phyloP scores from a whole-genome alignment of 2,329 filamentous ascomycete species.

The Elsinoe fawcettii region DNA sequence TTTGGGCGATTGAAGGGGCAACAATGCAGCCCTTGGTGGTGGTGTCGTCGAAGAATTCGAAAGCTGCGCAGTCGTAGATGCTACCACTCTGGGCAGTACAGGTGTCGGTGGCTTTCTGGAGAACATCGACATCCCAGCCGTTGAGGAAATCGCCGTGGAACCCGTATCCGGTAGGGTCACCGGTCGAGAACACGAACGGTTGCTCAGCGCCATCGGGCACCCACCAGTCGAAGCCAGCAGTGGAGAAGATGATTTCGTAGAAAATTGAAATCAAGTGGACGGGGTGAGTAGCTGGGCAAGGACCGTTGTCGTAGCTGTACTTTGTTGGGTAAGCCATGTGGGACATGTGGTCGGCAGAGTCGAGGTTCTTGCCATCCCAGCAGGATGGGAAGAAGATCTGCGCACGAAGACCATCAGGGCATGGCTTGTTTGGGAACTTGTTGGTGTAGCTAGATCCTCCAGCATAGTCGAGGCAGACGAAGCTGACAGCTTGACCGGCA shows the following conservation, averaged over 20 bases:
- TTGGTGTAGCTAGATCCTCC: conserved; percentile 40
- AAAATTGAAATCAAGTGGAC: conserved; percentile 35
- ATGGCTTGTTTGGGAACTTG: conserved; percentile 61
- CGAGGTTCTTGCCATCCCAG: conserved; percentile 56
- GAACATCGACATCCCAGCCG: conserved; percentile 38
- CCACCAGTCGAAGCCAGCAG: conserved; percentile 28
- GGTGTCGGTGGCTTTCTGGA: conserved; percentile 33
- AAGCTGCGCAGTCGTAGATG: conserved; percentile 29
- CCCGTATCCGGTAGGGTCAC: conserved; percentile 45
- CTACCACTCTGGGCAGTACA: conserved; percentile 26
- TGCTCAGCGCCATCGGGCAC: conserved; percentile 27
- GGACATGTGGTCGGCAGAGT: conserved; percentile 51
- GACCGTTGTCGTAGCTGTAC: conserved; percentile 33
- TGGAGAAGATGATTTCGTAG: conserved; percentile 33
- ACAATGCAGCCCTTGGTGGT: conserved; percentile 24
- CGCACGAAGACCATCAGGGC: conserved; percentile 55
- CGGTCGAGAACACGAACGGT: conserved; percentile 40
- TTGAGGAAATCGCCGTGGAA: conserved; percentile 50
- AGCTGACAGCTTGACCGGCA: conserved; percentile 47
- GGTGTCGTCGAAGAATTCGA: conserved; percentile 26
- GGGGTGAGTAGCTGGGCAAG: conserved; percentile 35
- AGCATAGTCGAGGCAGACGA: conserved; percentile 47
- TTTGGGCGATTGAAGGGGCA: conserved; percentile 27
- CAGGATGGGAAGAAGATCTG: conserved; percentile 66
- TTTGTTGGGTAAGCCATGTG: conserved; percentile 56